These are phyloP conservation scores for Sclerotiophoma versabilis DNA, from an alignment of 2,329 filamentous ascomycete genomes.

Conservation along the genomic window DNA sequence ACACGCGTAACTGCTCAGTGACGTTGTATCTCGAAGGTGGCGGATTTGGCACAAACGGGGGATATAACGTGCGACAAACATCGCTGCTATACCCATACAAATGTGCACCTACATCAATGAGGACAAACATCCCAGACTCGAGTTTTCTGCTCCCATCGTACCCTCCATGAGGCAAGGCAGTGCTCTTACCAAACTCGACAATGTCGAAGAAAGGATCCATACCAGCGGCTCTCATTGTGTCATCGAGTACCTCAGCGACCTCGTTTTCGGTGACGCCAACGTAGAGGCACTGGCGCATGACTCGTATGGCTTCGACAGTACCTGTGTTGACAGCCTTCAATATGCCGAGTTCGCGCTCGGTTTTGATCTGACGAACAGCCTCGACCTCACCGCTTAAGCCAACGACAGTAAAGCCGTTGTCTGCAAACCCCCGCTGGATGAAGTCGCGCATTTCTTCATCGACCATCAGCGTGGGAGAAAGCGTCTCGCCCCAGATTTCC, in stretches of 20 bases:
- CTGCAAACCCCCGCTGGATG: conserved; percentile 64
- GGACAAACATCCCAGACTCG: conserved; percentile 62
- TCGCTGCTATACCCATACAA: conserved; percentile 69
- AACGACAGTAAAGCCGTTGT: conserved; percentile 63
- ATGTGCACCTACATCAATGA: conserved; percentile 70
- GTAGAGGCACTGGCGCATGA: conserved; percentile 64
- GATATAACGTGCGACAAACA: conserved; percentile 67
- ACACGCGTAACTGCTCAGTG: conserved; percentile 63
- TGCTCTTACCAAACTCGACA: conserved; percentile 66
- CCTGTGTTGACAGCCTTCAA: conserved; percentile 69
- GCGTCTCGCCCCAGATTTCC: conserved; percentile 44
- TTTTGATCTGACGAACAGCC: conserved; percentile 66
- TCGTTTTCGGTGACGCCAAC: conserved; percentile 65
- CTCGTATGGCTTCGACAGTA: conserved; percentile 66
- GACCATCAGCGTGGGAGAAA: conserved; percentile 61
- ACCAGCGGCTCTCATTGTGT: conserved; percentile 61
- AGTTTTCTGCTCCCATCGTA: conserved; percentile 60
- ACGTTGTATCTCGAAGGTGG: conserved; percentile 22
- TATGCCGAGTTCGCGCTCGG: conserved; percentile 62
- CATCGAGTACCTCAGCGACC: conserved; percentile 63
- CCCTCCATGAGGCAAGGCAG: conserved; percentile 62
- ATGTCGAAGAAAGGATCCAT: conserved; percentile 69
- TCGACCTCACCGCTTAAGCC: conserved; percentile 64
- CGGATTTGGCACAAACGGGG: conserved; percentile 43
- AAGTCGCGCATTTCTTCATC: conserved; percentile 71